Evolutionary conservation across 371 early-diverging fungal species (phyloP).

Genomic region (Apophysomyces variabilis): DNA sequence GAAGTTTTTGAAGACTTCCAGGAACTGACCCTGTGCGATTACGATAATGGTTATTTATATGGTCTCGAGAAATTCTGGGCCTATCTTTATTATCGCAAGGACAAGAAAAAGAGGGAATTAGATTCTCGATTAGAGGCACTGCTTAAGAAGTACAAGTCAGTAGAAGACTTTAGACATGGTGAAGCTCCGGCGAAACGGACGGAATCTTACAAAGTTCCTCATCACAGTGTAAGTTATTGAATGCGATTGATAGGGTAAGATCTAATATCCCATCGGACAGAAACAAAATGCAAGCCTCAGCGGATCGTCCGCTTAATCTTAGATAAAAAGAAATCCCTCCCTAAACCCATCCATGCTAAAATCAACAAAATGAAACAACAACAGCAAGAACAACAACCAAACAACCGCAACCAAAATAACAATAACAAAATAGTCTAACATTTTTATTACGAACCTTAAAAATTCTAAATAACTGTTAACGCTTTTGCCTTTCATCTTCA

Average conservation of each 20-base stretch:
- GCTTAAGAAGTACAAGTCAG: slow-evolving; percentile 64
- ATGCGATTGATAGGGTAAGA: neutral
- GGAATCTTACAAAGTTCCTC: slow-evolving; percentile 25
- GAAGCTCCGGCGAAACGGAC: slow-evolving; percentile 15
- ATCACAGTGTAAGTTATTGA: slow-evolving; percentile 14
- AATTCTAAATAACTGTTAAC: too few species aligned
- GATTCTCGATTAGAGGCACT: slow-evolving; percentile 58
- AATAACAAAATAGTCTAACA: too few species aligned
- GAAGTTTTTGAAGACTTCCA: slow-evolving; percentile 86
- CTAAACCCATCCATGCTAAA: neutral
- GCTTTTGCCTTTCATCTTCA: too few species aligned
- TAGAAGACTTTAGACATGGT: slow-evolving; percentile 67
- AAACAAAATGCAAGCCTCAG: slow-evolving; percentile 4
- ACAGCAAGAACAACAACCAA: too few species aligned
- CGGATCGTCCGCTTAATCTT: neutral
- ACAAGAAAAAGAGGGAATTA: slow-evolving; percentile 65
- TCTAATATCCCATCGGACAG: neutral
- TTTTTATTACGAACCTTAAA: too few species aligned
- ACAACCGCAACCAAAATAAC: too few species aligned
- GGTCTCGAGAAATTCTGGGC: slow-evolving; percentile 95
- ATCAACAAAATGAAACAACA: neutral
- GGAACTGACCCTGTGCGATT: slow-evolving; percentile 72
- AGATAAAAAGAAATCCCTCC: neutral
- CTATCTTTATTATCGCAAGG: slow-evolving; percentile 82
- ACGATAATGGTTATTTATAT: slow-evolving; percentile 69